These are phyloP conservation scores for Bromus sterilis DNA, from an alignment of 176 grass and related monocot genomes.

Conservation along the genomic window DNA sequence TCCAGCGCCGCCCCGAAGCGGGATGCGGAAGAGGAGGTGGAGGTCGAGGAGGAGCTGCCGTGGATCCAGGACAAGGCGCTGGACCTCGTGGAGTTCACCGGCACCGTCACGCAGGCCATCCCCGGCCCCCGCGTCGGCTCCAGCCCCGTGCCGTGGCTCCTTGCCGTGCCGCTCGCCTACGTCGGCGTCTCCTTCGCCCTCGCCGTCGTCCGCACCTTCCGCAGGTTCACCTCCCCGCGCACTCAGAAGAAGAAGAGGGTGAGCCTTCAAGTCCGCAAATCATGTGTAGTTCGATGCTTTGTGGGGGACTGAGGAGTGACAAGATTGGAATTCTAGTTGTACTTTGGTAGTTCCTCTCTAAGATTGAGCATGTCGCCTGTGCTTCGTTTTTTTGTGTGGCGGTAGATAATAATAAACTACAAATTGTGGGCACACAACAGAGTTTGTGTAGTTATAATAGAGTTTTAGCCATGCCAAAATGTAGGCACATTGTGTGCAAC, in stretches of 20 bases:
- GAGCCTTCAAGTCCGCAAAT: neutral
- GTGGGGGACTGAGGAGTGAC: neutral
- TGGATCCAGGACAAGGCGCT: constrained; percentile 99
- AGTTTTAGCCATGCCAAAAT: neutral
- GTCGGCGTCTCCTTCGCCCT: constrained; percentile 64
- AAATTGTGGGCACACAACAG: no score
- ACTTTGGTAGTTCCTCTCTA: neutral
- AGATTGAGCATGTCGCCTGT: neutral
- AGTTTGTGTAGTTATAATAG: no score
- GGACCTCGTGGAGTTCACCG: constrained; percentile 97
- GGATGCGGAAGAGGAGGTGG: constrained; percentile 46
- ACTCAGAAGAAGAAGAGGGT: constrained; percentile 82
- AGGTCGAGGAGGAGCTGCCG: constrained; percentile 90
- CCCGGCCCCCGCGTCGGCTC: constrained; percentile 77
- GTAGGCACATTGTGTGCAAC: neutral
- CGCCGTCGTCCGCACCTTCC: constrained; percentile 55
- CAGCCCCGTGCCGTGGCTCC: constrained; percentile 71
- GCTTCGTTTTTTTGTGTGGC: neutral
- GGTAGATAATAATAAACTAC: neutral
- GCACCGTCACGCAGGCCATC: constrained; percentile 87
- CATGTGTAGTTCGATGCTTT: neutral
- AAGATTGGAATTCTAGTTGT: neutral
- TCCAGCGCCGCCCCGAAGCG: constrained; percentile 15
- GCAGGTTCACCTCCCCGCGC: constrained; percentile 73
- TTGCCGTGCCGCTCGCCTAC: constrained; percentile 71